Conservation (phyloP, 371 early-diverging fungal genomes). For the Saksenaea vasiformis region DNA sequence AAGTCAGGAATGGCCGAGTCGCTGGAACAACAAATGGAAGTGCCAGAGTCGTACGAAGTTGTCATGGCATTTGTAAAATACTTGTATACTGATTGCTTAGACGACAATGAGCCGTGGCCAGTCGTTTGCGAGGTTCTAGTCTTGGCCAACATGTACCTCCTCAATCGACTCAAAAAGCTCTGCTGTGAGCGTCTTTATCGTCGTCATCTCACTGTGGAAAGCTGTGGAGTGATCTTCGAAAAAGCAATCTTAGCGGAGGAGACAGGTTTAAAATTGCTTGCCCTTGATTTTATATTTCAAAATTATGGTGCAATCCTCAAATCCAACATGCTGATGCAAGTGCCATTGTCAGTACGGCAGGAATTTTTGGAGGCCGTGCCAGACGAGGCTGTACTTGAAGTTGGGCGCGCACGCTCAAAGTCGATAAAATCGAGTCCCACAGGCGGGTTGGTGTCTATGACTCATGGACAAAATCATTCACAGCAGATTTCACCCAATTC, state of each 20-base stretch:
- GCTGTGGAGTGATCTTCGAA: constrained; percentile 57
- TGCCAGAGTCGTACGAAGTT: constrained; percentile 57
- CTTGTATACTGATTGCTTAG: constrained; percentile 64
- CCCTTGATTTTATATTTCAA: constrained; percentile 53
- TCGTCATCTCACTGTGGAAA: constrained; percentile 50
- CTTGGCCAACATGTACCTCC: constrained; percentile 59
- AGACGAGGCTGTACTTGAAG: constrained; percentile 43
- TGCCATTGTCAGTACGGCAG: constrained; percentile 29
- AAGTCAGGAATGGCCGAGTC: constrained; percentile 65
- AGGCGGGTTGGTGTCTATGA: not conserved
- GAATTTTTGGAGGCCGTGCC: constrained; percentile 48
- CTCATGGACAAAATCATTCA: not conserved
- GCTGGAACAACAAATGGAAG: constrained; percentile 41
- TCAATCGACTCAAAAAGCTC: constrained; percentile 59
- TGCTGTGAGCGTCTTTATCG: constrained; percentile 53
- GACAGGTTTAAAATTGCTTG: constrained; percentile 49
- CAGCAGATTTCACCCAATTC: not conserved
- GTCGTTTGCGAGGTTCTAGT: constrained; percentile 56
- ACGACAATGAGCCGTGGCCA: constrained; percentile 41
- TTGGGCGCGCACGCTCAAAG: constrained; percentile 6
- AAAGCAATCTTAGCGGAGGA: constrained; percentile 57
- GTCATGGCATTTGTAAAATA: constrained; percentile 60
- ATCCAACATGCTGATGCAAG: constrained; percentile 43
- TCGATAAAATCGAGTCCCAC: not conserved
- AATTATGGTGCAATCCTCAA: constrained; percentile 56